Base-by-base conservation (phyloP, 2,329 filamentous ascomycete species). In the Cladosporium cucumerinum region DNA sequence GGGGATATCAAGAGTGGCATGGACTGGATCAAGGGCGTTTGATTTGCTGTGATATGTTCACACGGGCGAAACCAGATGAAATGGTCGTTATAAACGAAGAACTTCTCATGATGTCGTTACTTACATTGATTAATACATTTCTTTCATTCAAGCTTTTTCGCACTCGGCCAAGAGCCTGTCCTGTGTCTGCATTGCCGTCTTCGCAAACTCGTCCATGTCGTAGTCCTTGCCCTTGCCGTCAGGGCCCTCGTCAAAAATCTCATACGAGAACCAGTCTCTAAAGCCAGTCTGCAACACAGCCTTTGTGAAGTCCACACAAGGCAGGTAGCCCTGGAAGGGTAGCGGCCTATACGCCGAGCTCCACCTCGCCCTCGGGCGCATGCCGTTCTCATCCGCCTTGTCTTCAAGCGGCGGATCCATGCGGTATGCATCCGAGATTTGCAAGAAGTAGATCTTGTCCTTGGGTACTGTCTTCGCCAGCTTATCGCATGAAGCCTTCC, bases 391-490 rank as follows among this genome's bases (percentile, higher is more conserved):
- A 36, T 85, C 81, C 0, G 74, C 70, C 52, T 83, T 75, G 4
- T 80, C 77, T 25, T 81, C 75, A 5, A 93, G 72, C 0, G 89
- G 87, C 4, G 81, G 77, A 0, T 80, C 61, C 57, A 70, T 78
- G 12, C 51, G 57, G 73, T 92, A 93, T 0, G 87, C 91, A 73
- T 94, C 90, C 3, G 85, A 89, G 61, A 93, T 87, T 73, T 93
- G 90, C 2, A 93, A 74, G 0, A 93, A 78, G 72, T 85, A 93
- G 46, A 93, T 91, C 78, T 90, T 92, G 1, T 90, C 86, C 0
- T 82, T 77, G 0, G 89, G 88, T 0, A 93, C 76, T 0, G 83
- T 86, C 0, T 70, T 72, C 0, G 80, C 77, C 1, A 93, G 81
- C 52, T 86, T 82, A 1, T 81, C 75, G 21, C 70, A 72, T 1